A percentile compares a stretch with the other conserved stretches of the same genome.
Conservation (phyloP, 768 basidiomycete genomes). For the Lactifluus volemus region DNA sequence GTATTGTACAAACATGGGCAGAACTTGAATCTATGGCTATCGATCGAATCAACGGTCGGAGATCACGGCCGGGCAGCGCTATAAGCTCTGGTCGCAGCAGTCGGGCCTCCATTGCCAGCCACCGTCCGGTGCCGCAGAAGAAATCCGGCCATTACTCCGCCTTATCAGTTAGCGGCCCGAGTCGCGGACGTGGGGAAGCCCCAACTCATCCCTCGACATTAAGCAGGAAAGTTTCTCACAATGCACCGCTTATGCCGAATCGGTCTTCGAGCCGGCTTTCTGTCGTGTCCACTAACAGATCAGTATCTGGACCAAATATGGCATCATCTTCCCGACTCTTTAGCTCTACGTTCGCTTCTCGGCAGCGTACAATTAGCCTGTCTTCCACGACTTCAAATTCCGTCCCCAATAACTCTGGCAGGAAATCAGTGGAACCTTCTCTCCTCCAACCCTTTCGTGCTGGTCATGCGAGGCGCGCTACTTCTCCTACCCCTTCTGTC, state of each 20-base stretch:
- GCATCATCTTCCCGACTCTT: constrained; percentile 37
- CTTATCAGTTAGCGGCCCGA: constrained; percentile 30
- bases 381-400: constrained; percentile 35
- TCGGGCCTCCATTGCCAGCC: constrained; percentile 34
- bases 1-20: constrained; percentile 71
- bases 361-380: constrained; percentile 69
- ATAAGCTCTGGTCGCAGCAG: constrained; percentile 58
- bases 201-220: constrained; percentile 37
- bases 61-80: constrained; percentile 57
- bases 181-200: constrained; percentile 27
- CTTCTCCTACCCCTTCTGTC: constrained; percentile 60
- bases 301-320: constrained; percentile 55
- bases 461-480: constrained; percentile 32
- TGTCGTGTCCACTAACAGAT: constrained; percentile 44
- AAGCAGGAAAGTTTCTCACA: constrained; percentile 44
- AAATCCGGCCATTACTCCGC: constrained; percentile 33
- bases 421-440: constrained; percentile 26
- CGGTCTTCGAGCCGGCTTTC: constrained; percentile 57
- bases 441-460: constrained; percentile 33
- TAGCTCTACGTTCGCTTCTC: constrained; percentile 70
- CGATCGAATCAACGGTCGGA: constrained; percentile 52
- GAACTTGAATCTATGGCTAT: constrained; percentile 77
- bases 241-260: constrained; percentile 25
- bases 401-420: constrained; percentile 27
- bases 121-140: constrained; percentile 20